Base-by-base conservation (phyloP, 805 yeast genomes). In the Lachancea sp. region DNA sequence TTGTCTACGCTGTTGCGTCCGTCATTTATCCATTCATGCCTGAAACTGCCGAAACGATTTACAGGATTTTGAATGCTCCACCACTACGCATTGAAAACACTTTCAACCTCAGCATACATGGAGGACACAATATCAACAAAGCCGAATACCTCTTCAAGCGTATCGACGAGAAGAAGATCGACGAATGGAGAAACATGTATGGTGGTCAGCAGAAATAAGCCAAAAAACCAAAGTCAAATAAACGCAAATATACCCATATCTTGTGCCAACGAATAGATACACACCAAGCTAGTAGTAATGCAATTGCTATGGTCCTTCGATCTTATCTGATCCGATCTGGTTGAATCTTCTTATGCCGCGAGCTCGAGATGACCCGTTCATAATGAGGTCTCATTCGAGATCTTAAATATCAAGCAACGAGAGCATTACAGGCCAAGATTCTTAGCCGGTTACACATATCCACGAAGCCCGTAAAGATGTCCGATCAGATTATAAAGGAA, bases 11-110 rank as follows among this genome's bases (percentile, higher is more conserved):
- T 52, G 80, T 93, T n/a, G 79, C 91, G 36, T 80, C 96, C 0
- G 67, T 93, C 42, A 74, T 89, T 45, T 72, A 77, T 39, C 99
- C 99, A 54, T 93, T 75, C 70, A 87, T 93, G 80, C 99, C 99
- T 36, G 89, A 78, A 52, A 84, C 90, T 31, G 66, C 87, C 8
- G 67, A 68, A 38, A 78, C 75, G 52, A 91, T 93, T 52, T 72
- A 75, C 58, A 77, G 80, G 60, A 89, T 88, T 69, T 75, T 93
- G 68, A 85, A 87, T 57, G 91, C 83, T 20, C 96, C 96, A 35
- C 70, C 77, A 8, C 72, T 90, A 54, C 72, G 77, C 41, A 91
- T 90, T 51, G 86, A 89, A 25, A 88, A 88, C 60, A 69, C 74
- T 51, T 84, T 91, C 61, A 78, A 80, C 49, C 65, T 85, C 45